Percentiles rank a stretch among this genome's conserved stretches.
These are phyloP conservation scores for Suillus subluteus DNA, from an alignment of 768 basidiomycete genomes.

Conservation along the genomic window DNA sequence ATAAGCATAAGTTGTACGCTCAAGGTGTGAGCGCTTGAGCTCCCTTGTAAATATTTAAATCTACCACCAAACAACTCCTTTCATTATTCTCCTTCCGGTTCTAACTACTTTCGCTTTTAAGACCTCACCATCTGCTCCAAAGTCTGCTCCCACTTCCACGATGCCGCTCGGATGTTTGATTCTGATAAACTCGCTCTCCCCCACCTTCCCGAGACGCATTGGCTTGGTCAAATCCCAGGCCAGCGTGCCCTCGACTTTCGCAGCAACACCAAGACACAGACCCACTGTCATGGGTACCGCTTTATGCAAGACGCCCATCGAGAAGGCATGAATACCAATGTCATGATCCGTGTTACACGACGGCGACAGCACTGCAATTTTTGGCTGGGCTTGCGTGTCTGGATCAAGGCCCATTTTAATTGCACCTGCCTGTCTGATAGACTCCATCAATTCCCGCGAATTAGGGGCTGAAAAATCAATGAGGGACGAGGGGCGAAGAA, in stretches of 20 bases:
- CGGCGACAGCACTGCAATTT: conserved; percentile 60
- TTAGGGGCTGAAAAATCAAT: conserved; percentile 13
- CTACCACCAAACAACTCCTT: conserved; percentile 70
- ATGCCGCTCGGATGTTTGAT: conserved; percentile 70
- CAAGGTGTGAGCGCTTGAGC: no score
- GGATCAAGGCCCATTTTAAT: conserved; percentile 67
- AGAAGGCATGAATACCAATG: conserved; percentile 60
- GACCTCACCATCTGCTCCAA: conserved; percentile 49
- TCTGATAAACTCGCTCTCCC: conserved; percentile 39
- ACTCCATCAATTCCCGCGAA: conserved; percentile 46
- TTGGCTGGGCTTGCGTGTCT: conserved; percentile 66
- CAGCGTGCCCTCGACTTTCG: conserved; percentile 55
- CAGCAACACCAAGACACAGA: conserved; percentile 68
- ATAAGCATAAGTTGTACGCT: not conserved
- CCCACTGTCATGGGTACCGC: conserved; percentile 78
- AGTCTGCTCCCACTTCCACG: conserved; percentile 67
- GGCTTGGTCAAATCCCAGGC: conserved; percentile 47
- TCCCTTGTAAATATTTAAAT: not conserved
- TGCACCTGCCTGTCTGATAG: conserved; percentile 59
- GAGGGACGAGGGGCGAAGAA: conserved; percentile 27
- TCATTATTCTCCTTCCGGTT: conserved; percentile 74
- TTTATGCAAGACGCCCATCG: conserved; percentile 73
- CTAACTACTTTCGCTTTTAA: conserved; percentile 64
- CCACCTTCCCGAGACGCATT: conserved; percentile 27
- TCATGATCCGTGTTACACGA: conserved; percentile 30